Conservation (phyloP, 805 yeast species). For the Lipomyces sp. region DNA sequence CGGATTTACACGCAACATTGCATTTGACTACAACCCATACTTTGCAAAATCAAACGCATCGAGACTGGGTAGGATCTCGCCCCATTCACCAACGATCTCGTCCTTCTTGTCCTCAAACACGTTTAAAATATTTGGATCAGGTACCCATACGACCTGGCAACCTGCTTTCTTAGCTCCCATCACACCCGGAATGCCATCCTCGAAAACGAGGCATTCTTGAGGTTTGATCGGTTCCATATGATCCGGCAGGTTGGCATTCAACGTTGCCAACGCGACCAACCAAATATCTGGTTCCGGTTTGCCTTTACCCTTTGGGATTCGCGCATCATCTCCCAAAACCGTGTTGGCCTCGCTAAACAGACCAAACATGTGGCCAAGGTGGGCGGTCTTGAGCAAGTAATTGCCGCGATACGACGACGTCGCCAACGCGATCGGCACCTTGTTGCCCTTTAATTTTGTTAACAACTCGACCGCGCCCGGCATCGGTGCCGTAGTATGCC, state of each 20-base stretch:
- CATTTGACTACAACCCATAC: conserved; percentile 23
- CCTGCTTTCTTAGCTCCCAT: conserved; percentile 81
- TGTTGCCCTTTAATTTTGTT: conserved; percentile 53
- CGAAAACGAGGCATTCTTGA: conserved; percentile 85
- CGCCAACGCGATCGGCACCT: conserved; percentile 85
- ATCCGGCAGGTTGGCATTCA: conserved; percentile 59
- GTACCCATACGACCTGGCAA: conserved; percentile 91
- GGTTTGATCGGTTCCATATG: conserved; percentile 59
- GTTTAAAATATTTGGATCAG: conserved; percentile 73
- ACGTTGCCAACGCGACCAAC: conserved; percentile 72
- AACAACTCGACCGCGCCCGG: conserved; percentile 86
- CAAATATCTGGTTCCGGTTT: conserved; percentile 95
- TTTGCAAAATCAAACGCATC: conserved; percentile 53
- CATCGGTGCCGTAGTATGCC: conserved; percentile 69
- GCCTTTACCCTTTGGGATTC: conserved; percentile 84
- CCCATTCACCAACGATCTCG: conserved; percentile 56
- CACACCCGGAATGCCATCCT: conserved; percentile 95
- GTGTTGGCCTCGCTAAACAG: conserved; percentile 63
- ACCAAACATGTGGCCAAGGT: conserved; percentile 65
- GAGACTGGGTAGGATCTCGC: conserved; percentile 60
- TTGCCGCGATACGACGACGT: conserved; percentile 75
- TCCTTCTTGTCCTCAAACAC: conserved; percentile 58
- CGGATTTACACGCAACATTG: too few species aligned
- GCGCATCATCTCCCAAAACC: conserved; percentile 86
- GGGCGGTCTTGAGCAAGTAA: conserved; percentile 72